Base-by-base conservation (phyloP, 1,139 yeast species). In the Geotrichum candidum region DNA sequence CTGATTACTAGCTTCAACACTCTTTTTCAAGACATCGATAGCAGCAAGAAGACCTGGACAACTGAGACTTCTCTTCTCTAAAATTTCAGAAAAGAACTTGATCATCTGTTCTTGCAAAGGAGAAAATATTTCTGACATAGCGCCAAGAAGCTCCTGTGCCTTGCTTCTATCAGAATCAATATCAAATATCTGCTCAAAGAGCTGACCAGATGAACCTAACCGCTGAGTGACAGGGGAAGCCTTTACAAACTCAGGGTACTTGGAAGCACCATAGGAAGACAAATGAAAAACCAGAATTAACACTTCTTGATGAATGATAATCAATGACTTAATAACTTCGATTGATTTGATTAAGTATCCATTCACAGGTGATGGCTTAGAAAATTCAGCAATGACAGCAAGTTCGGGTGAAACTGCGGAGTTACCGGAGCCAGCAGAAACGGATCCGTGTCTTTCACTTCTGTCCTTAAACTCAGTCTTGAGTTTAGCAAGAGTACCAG, bases 241-340 rank as follows among this genome's bases (percentile, higher is more conserved):
- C 13, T 74, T 72, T 27, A 87, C 73, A 67, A 78, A 85, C 10
- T 80, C 83, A 7, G 78, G 75, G 66, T 84, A 87, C 45, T 78
- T 78, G 3, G 76, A 66, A 22, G 75, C 75, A 1, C 78, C 76
- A 56, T 80, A 80, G 1, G 85, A 79, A 23, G 85, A 82, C 59
- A 86, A 76, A 66, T 89, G 95, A 76, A 91, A 90, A 62, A 90
- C 80, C 22, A 75, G 76, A 11, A 83, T 83, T 22, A 87, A 71
- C 64, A 90, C 85, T 67, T 82, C 85, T 67, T 89, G 96, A 57
- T 89, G 84, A 13, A 82, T 78, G 13, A 84, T 73, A 23, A 88
- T 78, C 2, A 81, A 74, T 56, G 73, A 69, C 52, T 76, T 74
- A 27, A 80, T 60, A 1, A 73, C 69, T 35, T 76, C 74, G 23